Base-by-base conservation (phyloP, 2,329 filamentous ascomycete genomes). In the Paracamarosporium sp. region DNA sequence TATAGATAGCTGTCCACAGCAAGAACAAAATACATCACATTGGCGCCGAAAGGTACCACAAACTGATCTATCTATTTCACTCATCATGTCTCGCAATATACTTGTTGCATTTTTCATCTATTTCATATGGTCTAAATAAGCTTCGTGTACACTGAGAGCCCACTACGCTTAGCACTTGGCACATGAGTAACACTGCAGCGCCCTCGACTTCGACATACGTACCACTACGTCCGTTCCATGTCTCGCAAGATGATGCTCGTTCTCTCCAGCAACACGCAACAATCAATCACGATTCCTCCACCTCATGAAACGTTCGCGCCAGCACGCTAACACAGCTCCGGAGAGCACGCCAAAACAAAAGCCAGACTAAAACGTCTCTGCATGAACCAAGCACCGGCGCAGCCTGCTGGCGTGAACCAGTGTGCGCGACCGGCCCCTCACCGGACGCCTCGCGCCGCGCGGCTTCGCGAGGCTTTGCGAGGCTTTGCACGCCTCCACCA, bases 1-100 rank as follows among this genome's bases (percentile, higher is more conserved):
- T 50, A 50, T 50, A 50, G 47, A 50, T 50, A 50, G 47, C 47
- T 50, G 47, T 15, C 33, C 11, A 30, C 33, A 40, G 33, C 47
- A 38, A 27, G 27, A 50, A 40, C 33, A 36, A 33, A 38, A 28
- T 50, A 38, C 47, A 50, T 38, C 9, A 40, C 47, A 50, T 50
- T 25, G 33, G 33, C n/a, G 22, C 33, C 47, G 47, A 28, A 40
- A 50, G 33, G 46, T 36, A 13, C 31, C 25, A 27, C 47, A 27
- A n/a, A n/a, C n/a, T n/a, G n/a, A n/a, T n/a, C n/a, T n/a, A n/a
- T n/a, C n/a, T n/a, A n/a, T n/a, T n/a, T n/a, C n/a, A n/a, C n/a
- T n/a, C n/a, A n/a, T n/a, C n/a, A n/a, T n/a, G n/a, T n/a, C n/a
- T n/a, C n/a, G n/a, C n/a, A n/a, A n/a, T n/a, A n/a, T n/a, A n/a